Base-by-base conservation (phyloP, 495 filamentous ascomycete genomes). In the Geopyxis carbonaria region DNA sequence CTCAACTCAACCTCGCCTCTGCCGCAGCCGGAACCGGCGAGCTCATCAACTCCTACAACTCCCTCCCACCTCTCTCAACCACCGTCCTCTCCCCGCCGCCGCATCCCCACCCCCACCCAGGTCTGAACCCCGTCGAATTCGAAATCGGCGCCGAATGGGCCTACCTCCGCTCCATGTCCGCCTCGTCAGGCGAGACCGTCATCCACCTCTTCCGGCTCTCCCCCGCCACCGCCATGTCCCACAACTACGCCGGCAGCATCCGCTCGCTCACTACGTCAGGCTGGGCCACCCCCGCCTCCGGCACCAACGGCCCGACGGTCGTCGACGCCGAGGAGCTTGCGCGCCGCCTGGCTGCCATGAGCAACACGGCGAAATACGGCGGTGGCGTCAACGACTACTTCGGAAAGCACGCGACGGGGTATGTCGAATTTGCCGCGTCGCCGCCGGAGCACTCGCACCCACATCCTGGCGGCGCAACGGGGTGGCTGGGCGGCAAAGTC, bases 11-110 rank as follows among this genome's bases (percentile, higher is more conserved):
- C 18, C 25, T 48, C 6, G 28, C 23, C 37, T 23, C 30, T 13
- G 14, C 21, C 5, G 5, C n/a, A 15, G 46, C 46, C 7, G 46
- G 43, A 11, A 31, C 43, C 24, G 46, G 46, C 22, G 46, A 34
- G 27, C 22, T 37, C 21, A n/a, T 42, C 1, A 49, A 49, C 32
- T 2, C 9, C 13, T 16, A 37, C 20, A 49, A 49, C 33, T 24
- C 29, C 22, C 23, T 32, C 13, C 16, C 42, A 5, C 31, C 33
- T 10, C 7, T 19, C 11, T 41, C 35, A 31, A 34, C 9, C 13
- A 15, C 30, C 18, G 40, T 34, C 5, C 43, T 9, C 19, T 35
- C 31, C 13, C n/a, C 25, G 1, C n/a, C n/a, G 34, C 13, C 22
- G 3, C 11, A 3, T 39, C 4, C 31, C 31, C 13, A 16, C 31